Evolutionary conservation across 148 eudicot species (phyloP).

Genomic region (Cornus suecica): DNA sequence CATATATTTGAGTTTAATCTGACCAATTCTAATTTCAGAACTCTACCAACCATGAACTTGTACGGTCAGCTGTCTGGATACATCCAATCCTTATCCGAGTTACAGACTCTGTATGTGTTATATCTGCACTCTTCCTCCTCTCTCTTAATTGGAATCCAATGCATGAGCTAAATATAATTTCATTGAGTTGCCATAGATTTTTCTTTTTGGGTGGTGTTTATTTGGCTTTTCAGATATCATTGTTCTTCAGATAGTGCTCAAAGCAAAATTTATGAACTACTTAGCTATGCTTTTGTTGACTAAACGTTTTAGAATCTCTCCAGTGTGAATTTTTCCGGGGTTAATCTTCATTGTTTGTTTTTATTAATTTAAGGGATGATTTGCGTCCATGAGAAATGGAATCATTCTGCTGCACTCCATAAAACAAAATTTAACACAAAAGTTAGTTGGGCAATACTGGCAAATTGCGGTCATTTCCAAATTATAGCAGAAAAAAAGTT

Average conservation of each 20-base stretch:
- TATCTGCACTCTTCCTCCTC: not conserved
- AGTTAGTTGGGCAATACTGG: not conserved
- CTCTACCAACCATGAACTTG: slow-evolving; percentile 48
- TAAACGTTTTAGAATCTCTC: not conserved
- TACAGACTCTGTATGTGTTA: slow-evolving; percentile 62
- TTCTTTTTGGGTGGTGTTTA: not conserved
- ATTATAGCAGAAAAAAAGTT: too few relatives aligned
- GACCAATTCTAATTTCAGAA: slow-evolving; percentile 42
- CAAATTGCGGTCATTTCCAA: not conserved
- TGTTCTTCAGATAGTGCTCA: not conserved
- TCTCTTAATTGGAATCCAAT: not conserved
- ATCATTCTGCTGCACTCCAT: not conserved
- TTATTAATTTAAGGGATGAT: too few relatives aligned
- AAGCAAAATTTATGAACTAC: not conserved
- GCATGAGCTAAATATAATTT: not conserved
- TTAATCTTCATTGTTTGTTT: too few relatives aligned
- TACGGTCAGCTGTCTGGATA: slow-evolving; percentile 53
- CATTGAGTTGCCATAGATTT: not conserved
- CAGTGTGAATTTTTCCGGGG: not conserved
- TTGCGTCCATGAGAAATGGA: too few relatives aligned
- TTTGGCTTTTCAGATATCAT: not conserved
- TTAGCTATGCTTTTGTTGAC: not conserved
- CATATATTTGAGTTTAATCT: slow-evolving; percentile 11
- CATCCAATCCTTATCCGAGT: slow-evolving; percentile 49
- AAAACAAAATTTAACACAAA: not conserved